Conservation (phyloP, 495 filamentous ascomycete genomes). For the Aspergillus egyptiacus region DNA sequence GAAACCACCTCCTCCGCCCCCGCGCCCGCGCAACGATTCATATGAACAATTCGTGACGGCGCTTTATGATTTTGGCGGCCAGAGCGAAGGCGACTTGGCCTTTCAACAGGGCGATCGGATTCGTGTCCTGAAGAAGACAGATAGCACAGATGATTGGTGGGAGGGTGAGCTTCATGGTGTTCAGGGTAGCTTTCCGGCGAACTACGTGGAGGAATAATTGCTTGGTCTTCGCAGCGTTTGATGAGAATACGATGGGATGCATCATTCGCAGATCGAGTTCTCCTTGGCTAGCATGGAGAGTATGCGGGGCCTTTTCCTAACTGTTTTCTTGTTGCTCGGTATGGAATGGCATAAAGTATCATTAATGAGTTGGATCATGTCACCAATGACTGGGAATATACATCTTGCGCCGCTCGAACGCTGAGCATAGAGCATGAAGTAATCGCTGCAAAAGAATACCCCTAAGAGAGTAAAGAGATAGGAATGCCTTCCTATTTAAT, state of each 20-base stretch:
- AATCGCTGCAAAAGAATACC: constrained; percentile 3
- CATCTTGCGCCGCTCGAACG: not conserved
- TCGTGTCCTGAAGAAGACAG: constrained; percentile 74
- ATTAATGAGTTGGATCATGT: not conserved
- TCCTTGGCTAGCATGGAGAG: not conserved
- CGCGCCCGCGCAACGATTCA: constrained; percentile 36
- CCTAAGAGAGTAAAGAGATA: not conserved
- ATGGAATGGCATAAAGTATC: not conserved
- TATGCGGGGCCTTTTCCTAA: too few relatives aligned
- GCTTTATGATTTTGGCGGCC: constrained; percentile 71
- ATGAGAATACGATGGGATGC: not conserved
- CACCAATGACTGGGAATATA: not conserved
- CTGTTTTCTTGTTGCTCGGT: too few relatives aligned
- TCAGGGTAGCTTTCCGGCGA: constrained; percentile 81
- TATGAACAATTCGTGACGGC: constrained; percentile 62
- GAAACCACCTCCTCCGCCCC: constrained; percentile 66
- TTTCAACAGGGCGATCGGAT: constrained; percentile 86
- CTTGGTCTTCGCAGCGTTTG: not conserved
- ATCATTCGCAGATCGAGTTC: not conserved
- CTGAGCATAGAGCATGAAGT: not conserved
- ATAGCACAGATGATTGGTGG: constrained; percentile 93
- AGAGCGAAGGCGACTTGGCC: constrained; percentile 65
- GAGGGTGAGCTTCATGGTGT: constrained; percentile 73
- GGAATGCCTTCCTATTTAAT: not conserved
- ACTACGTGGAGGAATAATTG: constrained; percentile 54